Conservation (phyloP, 345 rosid genomes). For the Streptanthus diversifolius region DNA sequence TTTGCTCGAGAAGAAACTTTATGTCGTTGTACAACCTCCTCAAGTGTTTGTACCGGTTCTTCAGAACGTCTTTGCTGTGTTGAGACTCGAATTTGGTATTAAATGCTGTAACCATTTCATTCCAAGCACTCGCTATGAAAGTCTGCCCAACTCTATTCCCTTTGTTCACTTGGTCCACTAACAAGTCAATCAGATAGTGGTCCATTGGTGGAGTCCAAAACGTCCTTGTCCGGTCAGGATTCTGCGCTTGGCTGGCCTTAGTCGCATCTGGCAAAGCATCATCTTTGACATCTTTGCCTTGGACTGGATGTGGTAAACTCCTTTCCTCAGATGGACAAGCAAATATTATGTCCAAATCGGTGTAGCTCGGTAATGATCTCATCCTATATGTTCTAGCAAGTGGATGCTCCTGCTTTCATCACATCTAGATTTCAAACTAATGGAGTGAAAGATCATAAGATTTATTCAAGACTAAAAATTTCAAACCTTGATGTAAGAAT, state of each 20-base stretch:
- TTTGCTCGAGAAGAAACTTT: constrained; percentile 58
- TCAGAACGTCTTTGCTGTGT: constrained; percentile 69
- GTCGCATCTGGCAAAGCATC: constrained; percentile 41
- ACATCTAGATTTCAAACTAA: constrained; percentile 18
- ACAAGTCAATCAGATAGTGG: constrained; percentile 64
- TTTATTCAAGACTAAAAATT: neutral
- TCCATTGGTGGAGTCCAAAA: constrained; percentile 96
- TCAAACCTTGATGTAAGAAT: constrained; percentile 60
- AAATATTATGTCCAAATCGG: constrained; percentile 58
- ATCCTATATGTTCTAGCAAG: constrained; percentile 58
- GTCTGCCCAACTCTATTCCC: constrained; percentile 86
- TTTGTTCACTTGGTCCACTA: constrained; percentile 63
- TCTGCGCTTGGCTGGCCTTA: constrained; percentile 39
- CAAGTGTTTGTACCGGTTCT: constrained; percentile 79
- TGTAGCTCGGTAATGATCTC: constrained; percentile 65
- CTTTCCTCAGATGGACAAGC: constrained; percentile 40
- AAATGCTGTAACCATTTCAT: constrained; percentile 56
- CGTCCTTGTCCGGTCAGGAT: constrained; percentile 66
- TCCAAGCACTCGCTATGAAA: constrained; percentile 77
- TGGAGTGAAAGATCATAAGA: constrained; percentile 5
- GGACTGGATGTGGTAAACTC: constrained; percentile 28
- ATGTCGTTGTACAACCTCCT: constrained; percentile 73
- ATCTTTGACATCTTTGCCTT: constrained; percentile 40
- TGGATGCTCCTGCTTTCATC: constrained; percentile 53
- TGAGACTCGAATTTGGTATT: constrained; percentile 58